These are phyloP conservation scores for Trypanosoma congolense DNA, from an alignment of 208 protist genomes.

Conservation along the genomic window DNA sequence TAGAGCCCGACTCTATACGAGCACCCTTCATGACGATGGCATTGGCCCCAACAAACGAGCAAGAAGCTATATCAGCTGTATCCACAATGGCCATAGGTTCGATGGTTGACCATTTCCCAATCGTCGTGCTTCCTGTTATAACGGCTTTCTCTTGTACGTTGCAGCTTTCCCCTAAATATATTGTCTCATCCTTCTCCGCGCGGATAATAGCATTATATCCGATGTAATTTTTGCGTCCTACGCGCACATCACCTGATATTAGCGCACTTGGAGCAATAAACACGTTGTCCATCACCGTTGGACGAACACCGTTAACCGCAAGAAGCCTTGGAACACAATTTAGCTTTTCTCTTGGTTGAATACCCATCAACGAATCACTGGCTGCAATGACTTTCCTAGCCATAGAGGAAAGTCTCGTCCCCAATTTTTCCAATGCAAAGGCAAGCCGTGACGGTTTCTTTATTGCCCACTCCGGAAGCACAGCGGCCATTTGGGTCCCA, in stretches of 20 bases:
- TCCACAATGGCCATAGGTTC: constrained; percentile 89
- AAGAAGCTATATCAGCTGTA: constrained; percentile 78
- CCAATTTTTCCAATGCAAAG: constrained; percentile 29
- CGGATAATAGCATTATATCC: constrained; percentile 87
- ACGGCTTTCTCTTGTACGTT: constrained; percentile 89
- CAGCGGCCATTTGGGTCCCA: constrained; percentile 28
- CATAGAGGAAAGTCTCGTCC: constrained; percentile 30
- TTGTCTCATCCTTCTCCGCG: constrained; percentile 70
- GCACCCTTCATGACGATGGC: constrained; percentile 83
- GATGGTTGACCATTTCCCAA: constrained; percentile 87
- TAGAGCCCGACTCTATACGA: constrained; percentile 79
- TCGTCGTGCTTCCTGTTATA: constrained; percentile 74
- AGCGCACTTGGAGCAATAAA: constrained; percentile 86
- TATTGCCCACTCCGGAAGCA: constrained; percentile 71
- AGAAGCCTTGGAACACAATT: constrained; percentile 78
- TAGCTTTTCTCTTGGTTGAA: constrained; percentile 73
- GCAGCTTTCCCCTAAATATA: constrained; percentile 85
- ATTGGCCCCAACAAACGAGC: constrained; percentile 84
- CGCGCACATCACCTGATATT: constrained; percentile 76
- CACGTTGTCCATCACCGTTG: constrained; percentile 84
- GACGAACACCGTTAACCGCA: constrained; percentile 59
- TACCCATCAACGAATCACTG: constrained; percentile 65
- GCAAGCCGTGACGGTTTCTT: constrained; percentile 21
- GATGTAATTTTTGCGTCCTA: constrained; percentile 88
- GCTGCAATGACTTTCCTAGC: constrained; percentile 44